These are phyloP conservation scores for Phlebiopsis flavidoalba DNA, from an alignment of 768 basidiomycete genomes.

Conservation along the genomic window DNA sequence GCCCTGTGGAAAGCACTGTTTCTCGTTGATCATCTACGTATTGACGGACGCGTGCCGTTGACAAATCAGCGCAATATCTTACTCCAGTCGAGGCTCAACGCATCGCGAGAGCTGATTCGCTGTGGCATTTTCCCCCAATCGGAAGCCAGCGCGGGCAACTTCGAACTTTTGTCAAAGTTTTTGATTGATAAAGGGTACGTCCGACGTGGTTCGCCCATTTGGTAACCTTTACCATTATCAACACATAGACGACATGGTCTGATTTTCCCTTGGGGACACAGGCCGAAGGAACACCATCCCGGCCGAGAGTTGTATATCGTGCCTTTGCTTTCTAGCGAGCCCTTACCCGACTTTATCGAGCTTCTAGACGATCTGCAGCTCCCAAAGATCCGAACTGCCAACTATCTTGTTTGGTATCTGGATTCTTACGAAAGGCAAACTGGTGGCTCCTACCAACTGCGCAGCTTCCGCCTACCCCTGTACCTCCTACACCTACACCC, in stretches of 20 bases:
- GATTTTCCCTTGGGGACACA: conserved; percentile 79
- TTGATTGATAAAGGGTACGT: conserved; percentile 69
- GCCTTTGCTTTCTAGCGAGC: conserved; percentile 59
- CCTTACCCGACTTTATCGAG: conserved; percentile 82
- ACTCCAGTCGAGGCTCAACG: conserved; percentile 72
- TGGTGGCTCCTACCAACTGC: conserved; percentile 32
- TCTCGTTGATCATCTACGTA: conserved; percentile 61
- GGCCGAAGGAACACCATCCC: conserved; percentile 66
- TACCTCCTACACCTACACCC: conserved; percentile 14
- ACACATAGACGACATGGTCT: conserved; percentile 72
- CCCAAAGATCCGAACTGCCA: conserved; percentile 54
- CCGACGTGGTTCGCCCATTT: conserved; percentile 5
- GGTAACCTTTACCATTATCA: conserved; percentile 2
- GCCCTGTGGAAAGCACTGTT: conserved; percentile 73
- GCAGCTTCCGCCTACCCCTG: conserved; percentile 1
- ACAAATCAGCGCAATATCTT: conserved; percentile 74
- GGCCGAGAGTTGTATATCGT: conserved; percentile 87
- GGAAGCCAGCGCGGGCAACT: conserved; percentile 35
- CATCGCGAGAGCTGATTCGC: conserved; percentile 76
- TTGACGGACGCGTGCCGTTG: conserved; percentile 83
- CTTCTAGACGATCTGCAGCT: conserved; percentile 71
- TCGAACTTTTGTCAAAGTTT: conserved; percentile 60
- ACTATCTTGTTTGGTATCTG: conserved; percentile 77
- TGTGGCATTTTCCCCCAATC: conserved; percentile 61
- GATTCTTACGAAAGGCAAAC: conserved; percentile 79